A percentile compares a stretch with the other conserved stretches of the same genome.
phyloP scores from a whole-genome alignment of 805 yeast genomes.

The Candida easanensis region DNA sequence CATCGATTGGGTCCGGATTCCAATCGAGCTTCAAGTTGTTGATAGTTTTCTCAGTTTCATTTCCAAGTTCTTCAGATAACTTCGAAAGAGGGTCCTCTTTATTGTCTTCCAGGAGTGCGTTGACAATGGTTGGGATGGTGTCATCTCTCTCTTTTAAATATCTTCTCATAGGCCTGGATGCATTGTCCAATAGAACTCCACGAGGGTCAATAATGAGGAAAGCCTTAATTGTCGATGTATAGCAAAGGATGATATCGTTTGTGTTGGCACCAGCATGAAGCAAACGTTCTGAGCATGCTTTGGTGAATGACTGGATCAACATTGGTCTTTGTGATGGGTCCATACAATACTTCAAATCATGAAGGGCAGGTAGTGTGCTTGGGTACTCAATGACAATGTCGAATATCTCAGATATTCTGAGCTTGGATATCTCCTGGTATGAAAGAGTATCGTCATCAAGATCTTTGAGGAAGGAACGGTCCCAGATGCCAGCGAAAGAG shows the following conservation, averaged over 20 bases:
- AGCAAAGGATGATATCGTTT: constrained; percentile 62
- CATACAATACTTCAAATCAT: constrained; percentile 56
- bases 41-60: constrained; percentile 19
- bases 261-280: constrained; percentile 85
- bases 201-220: constrained; percentile 80
- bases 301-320: constrained; percentile 50
- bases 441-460: constrained; percentile 12
- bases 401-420: constrained; percentile 57
- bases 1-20: constrained; percentile 88
- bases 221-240: constrained; percentile 67
- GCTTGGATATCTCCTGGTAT: constrained; percentile 20
- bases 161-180: constrained; percentile 69
- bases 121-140: constrained; percentile 63
- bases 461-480: constrained; percentile 14
- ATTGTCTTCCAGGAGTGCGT: constrained; percentile 56
- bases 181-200: constrained; percentile 78
- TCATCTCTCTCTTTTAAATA: constrained; percentile 74
- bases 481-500: constrained; percentile 18
- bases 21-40: constrained; percentile 43
- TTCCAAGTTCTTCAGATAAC: constrained; percentile 49
- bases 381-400: constrained; percentile 58
- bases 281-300: constrained; percentile 41
- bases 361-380: constrained; percentile 45
- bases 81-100: constrained; percentile 40
- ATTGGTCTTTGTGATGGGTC: constrained; percentile 47